A percentile compares a stretch with the other conserved stretches of the same genome.
Evolutionary conservation across 2,329 filamentous ascomycete genomes (phyloP).

Genomic region (Colletotrichum simmondsii): DNA sequence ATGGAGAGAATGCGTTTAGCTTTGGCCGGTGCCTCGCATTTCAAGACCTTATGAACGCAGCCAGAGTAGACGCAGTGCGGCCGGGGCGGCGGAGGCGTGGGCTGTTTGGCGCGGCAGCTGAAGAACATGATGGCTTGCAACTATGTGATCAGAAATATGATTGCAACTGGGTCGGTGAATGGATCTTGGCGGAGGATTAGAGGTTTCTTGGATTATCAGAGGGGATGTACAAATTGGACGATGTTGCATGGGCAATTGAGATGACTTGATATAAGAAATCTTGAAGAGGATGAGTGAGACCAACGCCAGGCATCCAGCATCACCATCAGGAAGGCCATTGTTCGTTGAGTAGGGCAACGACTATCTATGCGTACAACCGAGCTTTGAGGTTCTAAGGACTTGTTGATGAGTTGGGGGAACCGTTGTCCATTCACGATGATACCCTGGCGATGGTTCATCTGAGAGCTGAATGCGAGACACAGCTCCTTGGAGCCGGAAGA

Average conservation of each 20-base stretch:
- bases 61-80: slow-evolving; percentile 19
- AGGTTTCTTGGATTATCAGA: not conserved
- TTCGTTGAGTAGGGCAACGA: not conserved
- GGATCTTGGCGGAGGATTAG: no score
- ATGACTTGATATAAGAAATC: not conserved
- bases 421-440: not conserved
- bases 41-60: slow-evolving; percentile 27
- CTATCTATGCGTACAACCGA: not conserved
- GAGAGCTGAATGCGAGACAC: not conserved
- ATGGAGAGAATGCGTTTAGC: slow-evolving; percentile 16
- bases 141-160: not conserved
- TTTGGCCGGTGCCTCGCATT: slow-evolving; percentile 26
- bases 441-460: not conserved
- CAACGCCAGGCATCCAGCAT: not conserved
- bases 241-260: not conserved
- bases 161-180: not conserved
- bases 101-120: slow-evolving; percentile 24
- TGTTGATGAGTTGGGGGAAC: no score
- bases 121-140: slow-evolving; percentile 29
- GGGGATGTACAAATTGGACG: not conserved
- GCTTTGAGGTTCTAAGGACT: no score
- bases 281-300: not conserved
- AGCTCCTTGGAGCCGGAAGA: not conserved
- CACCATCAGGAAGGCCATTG: not conserved
- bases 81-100: not conserved